Evolutionary conservation across 257 asterid species (phyloP), one percentile per base, ranked within the genome.

Genomic region (Solanum paucissectum): DNA sequence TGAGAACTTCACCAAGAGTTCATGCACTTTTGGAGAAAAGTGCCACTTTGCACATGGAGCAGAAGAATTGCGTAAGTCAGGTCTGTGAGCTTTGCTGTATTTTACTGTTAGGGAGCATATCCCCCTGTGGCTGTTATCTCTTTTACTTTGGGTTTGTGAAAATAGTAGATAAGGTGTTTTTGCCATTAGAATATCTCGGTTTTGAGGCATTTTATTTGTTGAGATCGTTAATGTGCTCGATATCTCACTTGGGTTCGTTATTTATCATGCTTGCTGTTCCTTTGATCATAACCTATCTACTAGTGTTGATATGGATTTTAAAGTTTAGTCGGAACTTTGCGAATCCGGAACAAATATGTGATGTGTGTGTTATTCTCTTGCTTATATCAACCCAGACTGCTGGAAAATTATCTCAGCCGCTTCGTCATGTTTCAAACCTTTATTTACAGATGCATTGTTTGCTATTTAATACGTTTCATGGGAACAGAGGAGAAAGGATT

Each of bases 21-120:
- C 94, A 12, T 94, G 96, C 87, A 93, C 98, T 36, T 95, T 95
- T 84, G 98, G 96, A 64, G 95, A 94, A 0, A 91, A 92, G 93
- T 95, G 98, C 88, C 98, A 95, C 89, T 95, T 95, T 84, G 98
- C 98, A 3, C 98, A 95, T 49, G 98, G 98, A 85, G 94, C 87
- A 16, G 95, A 95, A 87, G 96, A 95, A 88, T 64, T 95, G 90
- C 98, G 98, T 40, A 90, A 66, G 87, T 74, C 93, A 3, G 93
- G 90, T 79, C 85, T 1, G 14, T 79, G 66, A 79, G 66, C 66
- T 44, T 44, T 44, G 85, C 66, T 44, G 85, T 44, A 44, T 44
- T 77, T 44, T 44, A 44, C 66, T 27, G 62, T 79, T 79, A 5
- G 85, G 66, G 84, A 46, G 38, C 52, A 79, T 79, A 16, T 42